These are phyloP conservation scores for Leucoagaricus sp. DNA, from an alignment of 1,284 basidiomycete species.

Conservation along the genomic window DNA sequence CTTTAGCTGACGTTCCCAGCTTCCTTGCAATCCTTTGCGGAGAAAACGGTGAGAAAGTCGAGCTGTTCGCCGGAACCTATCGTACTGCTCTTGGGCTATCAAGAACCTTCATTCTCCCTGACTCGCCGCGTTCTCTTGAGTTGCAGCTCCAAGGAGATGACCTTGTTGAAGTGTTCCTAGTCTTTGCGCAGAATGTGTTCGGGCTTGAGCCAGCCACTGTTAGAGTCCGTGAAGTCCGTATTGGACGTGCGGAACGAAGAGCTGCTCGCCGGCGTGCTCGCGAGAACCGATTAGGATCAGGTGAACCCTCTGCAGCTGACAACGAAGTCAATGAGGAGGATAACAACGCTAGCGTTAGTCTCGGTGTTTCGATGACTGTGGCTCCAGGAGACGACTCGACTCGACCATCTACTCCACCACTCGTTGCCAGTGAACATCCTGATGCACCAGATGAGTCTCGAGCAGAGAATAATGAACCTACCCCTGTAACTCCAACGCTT, in stretches of 20 bases:
- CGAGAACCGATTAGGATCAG: constrained; percentile 56
- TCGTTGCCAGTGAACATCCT: constrained; percentile 45
- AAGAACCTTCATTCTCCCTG: constrained; percentile 85
- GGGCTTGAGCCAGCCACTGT: constrained; percentile 88
- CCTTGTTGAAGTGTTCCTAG: constrained; percentile 83
- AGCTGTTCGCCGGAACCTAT: constrained; percentile 86
- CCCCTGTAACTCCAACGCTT: constrained; percentile 29
- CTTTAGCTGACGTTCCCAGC: constrained; percentile 37
- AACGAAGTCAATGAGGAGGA: constrained; percentile 52
- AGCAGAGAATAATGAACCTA: constrained; percentile 28
- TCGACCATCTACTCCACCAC: constrained; percentile 36
- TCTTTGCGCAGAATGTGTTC: constrained; percentile 88
- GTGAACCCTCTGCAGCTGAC: constrained; percentile 49
- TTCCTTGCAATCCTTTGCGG: constrained; percentile 89
- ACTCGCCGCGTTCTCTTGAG: constrained; percentile 82
- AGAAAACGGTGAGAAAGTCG: constrained; percentile 90
- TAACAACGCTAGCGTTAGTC: constrained; percentile 61
- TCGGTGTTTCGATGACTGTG: constrained; percentile 58
- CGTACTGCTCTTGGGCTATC: constrained; percentile 77
- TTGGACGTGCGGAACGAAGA: constrained; percentile 81
- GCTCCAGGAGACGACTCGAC: constrained; percentile 29
- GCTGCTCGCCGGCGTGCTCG: constrained; percentile 77
- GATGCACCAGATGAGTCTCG: constrained; percentile 30
- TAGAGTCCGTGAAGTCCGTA: constrained; percentile 85
- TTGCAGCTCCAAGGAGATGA: constrained; percentile 90